These are phyloP conservation scores for Phytophthora meadii DNA, from an alignment of 352 stramenopile genomes.

Conservation along the genomic window DNA sequence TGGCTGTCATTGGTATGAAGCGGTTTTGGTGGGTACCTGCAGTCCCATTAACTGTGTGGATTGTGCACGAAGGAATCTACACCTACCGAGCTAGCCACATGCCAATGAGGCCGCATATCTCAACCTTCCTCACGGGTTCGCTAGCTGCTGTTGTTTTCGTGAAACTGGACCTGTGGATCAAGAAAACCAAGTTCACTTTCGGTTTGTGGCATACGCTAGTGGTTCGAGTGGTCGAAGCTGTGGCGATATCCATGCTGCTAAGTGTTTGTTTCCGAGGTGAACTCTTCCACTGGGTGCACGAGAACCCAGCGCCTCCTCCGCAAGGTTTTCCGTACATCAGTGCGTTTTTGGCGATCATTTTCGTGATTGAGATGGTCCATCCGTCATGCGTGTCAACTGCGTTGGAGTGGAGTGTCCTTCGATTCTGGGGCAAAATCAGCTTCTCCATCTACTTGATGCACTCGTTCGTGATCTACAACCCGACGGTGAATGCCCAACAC, in stretches of 20 bases:
- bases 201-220: slow-evolving; percentile 14
- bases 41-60: slow-evolving; percentile 27
- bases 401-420: slow-evolving; percentile 34
- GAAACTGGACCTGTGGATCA: slow-evolving; percentile 28
- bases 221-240: slow-evolving; percentile 31
- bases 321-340: slow-evolving; percentile 30
- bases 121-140: slow-evolving; percentile 51
- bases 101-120: slow-evolving; percentile 33
- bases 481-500: slow-evolving; percentile 2
- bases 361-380: slow-evolving; percentile 32
- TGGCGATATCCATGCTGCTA: slow-evolving; percentile 33
- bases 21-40: slow-evolving; percentile 33
- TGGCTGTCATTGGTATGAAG: slow-evolving; percentile 25
- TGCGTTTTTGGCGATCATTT: slow-evolving; percentile 27
- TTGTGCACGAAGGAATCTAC: slow-evolving; percentile 25
- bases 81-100: slow-evolving; percentile 35
- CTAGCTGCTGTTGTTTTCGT: slow-evolving; percentile 40
- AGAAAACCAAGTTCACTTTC: slow-evolving; percentile 29
- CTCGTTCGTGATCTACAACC: slow-evolving; percentile 30
- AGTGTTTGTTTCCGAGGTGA: slow-evolving; percentile 35
- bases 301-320: slow-evolving; percentile 23
- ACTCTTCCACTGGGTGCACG: slow-evolving; percentile 30
- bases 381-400: slow-evolving; percentile 27
- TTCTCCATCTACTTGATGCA: slow-evolving; percentile 38
- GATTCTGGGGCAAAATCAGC: slow-evolving; percentile 37